phyloP scores from a whole-genome alignment of 2,329 filamentous ascomycete genomes.

The Cladosporium sp. region DNA sequence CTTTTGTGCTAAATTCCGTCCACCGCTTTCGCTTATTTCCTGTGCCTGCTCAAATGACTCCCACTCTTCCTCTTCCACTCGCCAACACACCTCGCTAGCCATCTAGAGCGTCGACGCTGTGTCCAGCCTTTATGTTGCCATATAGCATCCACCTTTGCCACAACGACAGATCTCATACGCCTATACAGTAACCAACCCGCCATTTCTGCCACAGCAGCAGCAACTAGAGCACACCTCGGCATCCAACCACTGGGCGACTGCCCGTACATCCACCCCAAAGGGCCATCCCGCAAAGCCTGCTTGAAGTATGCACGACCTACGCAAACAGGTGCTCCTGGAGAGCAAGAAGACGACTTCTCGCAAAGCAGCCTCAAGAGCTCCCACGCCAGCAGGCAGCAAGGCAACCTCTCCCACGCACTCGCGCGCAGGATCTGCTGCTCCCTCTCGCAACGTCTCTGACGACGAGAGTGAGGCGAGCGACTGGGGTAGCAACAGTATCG shows the following conservation, averaged over 20 bases:
- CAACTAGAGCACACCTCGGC: background rate
- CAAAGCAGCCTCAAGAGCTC: conserved; percentile 58
- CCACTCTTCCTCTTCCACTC: background rate
- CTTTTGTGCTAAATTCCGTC: conserved; percentile 7
- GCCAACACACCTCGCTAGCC: background rate
- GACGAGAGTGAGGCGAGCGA: conserved; percentile 58
- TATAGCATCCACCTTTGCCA: conserved; percentile 8
- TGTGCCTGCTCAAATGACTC: conserved; percentile 1
- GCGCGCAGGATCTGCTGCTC: conserved; percentile 55
- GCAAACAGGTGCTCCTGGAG: conserved; percentile 67
- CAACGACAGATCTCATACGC: conserved; percentile 12
- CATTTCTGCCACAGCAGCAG: background rate
- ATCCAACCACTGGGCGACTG: background rate
- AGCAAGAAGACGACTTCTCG: conserved; percentile 68
- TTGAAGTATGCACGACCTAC: conserved; percentile 36
- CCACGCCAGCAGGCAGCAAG: conserved; percentile 56
- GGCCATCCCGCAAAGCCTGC: background rate
- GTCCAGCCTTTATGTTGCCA: conserved; percentile 4
- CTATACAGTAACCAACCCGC: conserved; percentile 3
- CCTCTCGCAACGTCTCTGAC: conserved; percentile 61
- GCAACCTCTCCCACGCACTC: conserved; percentile 55
- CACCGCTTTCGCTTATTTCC: conserved; percentile 12
- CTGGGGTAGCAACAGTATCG: conserved; percentile 62
- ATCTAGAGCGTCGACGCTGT: background rate
- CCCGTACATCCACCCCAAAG: background rate